These are phyloP conservation scores for Schwanniomyces vanrijiae DNA, from an alignment of 805 yeast species.

Conservation along the genomic window DNA sequence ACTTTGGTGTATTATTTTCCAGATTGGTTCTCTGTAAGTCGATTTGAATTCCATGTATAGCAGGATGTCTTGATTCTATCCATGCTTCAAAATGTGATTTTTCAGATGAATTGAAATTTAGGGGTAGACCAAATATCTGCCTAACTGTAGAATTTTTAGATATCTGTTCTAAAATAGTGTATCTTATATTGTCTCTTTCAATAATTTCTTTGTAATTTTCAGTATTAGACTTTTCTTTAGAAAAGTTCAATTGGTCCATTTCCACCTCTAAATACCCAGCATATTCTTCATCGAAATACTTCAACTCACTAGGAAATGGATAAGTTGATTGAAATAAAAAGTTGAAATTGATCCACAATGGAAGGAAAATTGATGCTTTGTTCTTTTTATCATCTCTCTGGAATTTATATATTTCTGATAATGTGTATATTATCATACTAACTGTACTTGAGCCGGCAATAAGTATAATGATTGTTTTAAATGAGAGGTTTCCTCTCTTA, in stretches of 20 bases:
- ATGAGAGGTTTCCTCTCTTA: conserved; percentile 10
- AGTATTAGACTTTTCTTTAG: conserved; percentile 4
- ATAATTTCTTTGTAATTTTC: conserved; percentile 12
- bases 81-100: conserved; percentile 22
- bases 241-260: conserved; percentile 12
- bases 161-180: conserved; percentile 25
- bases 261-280: conserved; percentile 11
- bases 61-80: conserved; percentile 29
- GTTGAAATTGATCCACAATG: conserved; percentile 25
- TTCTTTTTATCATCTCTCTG: conserved; percentile 6
- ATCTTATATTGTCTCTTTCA: conserved; percentile 23
- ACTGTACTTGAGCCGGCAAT: conserved; percentile 20
- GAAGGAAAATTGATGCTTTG: conserved; percentile 17
- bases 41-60: conserved; percentile 29
- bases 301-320: conserved; percentile 24
- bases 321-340: conserved; percentile 22
- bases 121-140: conserved; percentile 29
- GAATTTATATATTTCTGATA: conserved; percentile 15
- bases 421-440: conserved; percentile 23
- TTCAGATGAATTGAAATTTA: conserved; percentile 12
- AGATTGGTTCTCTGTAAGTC: conserved; percentile 6
- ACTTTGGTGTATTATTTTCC: not conserved
- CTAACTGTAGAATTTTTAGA: conserved; percentile 20
- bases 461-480: conserved; percentile 19
- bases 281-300: conserved; percentile 24